Conservation (phyloP, 805 yeast species). For the Saturnispora quitensis region DNA sequence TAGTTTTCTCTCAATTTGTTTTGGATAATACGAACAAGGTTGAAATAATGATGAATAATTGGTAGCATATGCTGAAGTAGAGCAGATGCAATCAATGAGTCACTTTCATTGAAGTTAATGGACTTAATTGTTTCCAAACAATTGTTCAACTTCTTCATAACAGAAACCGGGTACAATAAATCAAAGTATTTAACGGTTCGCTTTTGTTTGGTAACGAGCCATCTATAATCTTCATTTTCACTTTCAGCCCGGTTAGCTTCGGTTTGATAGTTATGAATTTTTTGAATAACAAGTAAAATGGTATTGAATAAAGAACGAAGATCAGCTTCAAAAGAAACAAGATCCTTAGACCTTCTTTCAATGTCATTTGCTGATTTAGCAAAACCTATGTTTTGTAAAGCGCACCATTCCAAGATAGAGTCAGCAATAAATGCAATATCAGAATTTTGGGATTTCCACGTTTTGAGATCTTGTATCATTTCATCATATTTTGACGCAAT, state of each 20-base stretch:
- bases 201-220: constrained; percentile 50
- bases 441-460: constrained; percentile 29
- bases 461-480: constrained; percentile 23
- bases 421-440: constrained; percentile 39
- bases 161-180: constrained; percentile 20
- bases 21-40: constrained; percentile 37
- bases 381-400: constrained; percentile 13
- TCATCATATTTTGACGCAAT: constrained; percentile 19
- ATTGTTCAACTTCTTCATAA: constrained; percentile 11
- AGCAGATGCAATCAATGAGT: constrained; percentile 36
- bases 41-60: constrained; percentile 48
- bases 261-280: constrained; percentile 32
- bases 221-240: constrained; percentile 36
- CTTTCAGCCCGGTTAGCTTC: constrained; percentile 20
- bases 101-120: constrained; percentile 30
- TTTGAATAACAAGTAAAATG: constrained; percentile 62
- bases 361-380: constrained; percentile 14
- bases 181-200: constrained; percentile 35
- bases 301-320: constrained; percentile 47
- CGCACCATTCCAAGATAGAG: constrained; percentile 40
- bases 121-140: constrained; percentile 29
- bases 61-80: constrained; percentile 53
- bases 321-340: constrained; percentile 34
- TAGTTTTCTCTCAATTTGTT: constrained; percentile 41
- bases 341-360: constrained; percentile 20